Evolutionary conservation across 2,329 filamentous ascomycete genomes (phyloP), one percentile per base, ranked within the genome.

Genomic region (Penicillium oxalicum): DNA sequence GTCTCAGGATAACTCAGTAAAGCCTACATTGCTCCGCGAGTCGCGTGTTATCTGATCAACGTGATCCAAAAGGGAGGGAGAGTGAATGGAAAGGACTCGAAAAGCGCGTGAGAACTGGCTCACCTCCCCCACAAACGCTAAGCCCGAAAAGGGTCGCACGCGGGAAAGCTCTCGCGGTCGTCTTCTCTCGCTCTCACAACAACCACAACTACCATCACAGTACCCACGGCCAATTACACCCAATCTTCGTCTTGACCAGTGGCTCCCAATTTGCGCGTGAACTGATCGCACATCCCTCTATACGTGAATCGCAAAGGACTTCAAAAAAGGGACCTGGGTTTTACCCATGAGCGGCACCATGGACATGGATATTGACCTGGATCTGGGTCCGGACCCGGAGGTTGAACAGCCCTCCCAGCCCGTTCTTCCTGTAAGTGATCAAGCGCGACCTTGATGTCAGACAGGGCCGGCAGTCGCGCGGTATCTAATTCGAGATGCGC

Each of bases 281-380:
- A 18, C 27, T 24, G 4, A 41, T 41, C n/a, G 9, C 6, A 24
- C 33, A 18, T 6, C 4, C 13, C n/a, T 29, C 26, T 24, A 36
- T 18, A 13, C 51, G 18, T 18, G 18, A 18, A 18, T 2, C 18
- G 18, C 18, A 18, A 18, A 18, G 18, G 18, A 18, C 18, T 18
- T 18, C 18, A 1, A 18, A 2, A 18, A 52, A 49, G 47, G 9
- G 29, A 47, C 5, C 47, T 45, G 12, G 25, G 44, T 24, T 38
- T 56, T n/a, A 44, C 55, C 36, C 66, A 63, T 53, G 66, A 67
- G 70, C 44, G 55, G 56, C 33, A 58, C 58, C 49, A 76, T 88
- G 83, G 85, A 89, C 68, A 83, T 88, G 48, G 85, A 88, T 55
- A 87, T 88, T 82, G 85, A 83, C 60, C 74, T 87, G 56, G 76